Conservation (phyloP, 106 monocot species). For the Platanthera guangdongensis region DNA sequence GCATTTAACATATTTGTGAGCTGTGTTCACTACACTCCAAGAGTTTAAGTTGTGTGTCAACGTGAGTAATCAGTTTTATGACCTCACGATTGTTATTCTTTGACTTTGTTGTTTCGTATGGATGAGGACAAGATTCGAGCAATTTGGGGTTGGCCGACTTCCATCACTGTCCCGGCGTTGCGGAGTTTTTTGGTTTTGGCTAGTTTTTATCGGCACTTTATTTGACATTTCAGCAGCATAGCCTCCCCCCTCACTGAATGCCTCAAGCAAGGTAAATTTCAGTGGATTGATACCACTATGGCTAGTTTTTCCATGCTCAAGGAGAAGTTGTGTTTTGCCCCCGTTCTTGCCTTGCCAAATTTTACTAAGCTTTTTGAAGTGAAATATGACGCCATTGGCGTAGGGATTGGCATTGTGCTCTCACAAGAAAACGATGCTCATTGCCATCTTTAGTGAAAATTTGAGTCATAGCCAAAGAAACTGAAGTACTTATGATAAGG, state of each 20-base stretch:
- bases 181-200: too few species aligned
- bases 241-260: not conserved
- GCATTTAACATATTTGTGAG: too few species aligned
- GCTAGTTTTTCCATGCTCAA: not conserved
- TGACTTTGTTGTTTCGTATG: not conserved
- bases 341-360: not conserved
- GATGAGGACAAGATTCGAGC: too few species aligned
- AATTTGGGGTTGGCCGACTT: too few species aligned
- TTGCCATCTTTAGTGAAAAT: too few species aligned
- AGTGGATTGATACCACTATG: not conserved
- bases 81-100: too few species aligned
- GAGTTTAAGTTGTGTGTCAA: not conserved
- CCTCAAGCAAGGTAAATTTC: not conserved
- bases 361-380: not conserved
- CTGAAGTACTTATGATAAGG: too few species aligned
- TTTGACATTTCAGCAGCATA: too few species aligned
- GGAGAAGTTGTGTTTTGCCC: not conserved
- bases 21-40: too few species aligned
- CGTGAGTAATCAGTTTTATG: not conserved
- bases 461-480: too few species aligned
- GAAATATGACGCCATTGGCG: not conserved
- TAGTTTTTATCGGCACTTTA: too few species aligned
- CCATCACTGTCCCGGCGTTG: too few species aligned
- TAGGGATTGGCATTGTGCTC: not conserved
- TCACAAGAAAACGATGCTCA: not conserved